A percentile compares a stretch with the other conserved stretches of the same genome.
These are phyloP conservation scores for Metschnikowia rubicola DNA, from an alignment of 805 yeast genomes.

Conservation along the genomic window DNA sequence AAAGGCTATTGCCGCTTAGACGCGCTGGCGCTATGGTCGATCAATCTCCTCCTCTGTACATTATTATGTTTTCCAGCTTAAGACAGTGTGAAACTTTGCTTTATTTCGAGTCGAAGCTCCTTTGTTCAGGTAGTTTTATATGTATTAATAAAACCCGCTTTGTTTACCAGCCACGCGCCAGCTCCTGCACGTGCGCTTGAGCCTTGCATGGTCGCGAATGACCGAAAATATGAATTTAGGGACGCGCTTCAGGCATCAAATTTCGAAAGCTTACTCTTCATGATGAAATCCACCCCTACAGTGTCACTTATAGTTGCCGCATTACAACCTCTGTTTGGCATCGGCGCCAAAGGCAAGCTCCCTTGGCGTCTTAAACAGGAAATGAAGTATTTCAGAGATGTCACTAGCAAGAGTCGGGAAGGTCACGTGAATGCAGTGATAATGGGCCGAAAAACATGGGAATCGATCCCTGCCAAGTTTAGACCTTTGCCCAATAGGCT, in stretches of 20 bases:
- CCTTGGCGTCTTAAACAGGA: conserved; percentile 89
- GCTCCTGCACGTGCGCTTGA: conserved; percentile 6
- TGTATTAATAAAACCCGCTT: conserved; percentile 9
- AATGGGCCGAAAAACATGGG: conserved; percentile 98
- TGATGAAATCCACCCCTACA: conserved; percentile 13
- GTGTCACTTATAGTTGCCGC: conserved; percentile 77
- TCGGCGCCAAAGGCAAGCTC: conserved; percentile 73
- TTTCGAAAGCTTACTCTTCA: no score
- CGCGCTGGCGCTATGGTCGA: conserved; percentile 1
- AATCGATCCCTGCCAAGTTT: conserved; percentile 80
- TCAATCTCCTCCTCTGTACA: conserved; percentile 11
- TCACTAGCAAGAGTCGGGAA: conserved; percentile 49
- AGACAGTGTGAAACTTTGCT: conserved; percentile 7
- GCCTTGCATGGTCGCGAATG: neutral
- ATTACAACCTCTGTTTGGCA: conserved; percentile 72
- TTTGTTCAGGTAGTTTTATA: conserved; percentile 1
- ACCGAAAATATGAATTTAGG: neutral
- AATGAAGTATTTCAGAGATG: conserved; percentile 77
- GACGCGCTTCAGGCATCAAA: no score
- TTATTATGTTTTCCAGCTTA: conserved; percentile 6
- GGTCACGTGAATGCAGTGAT: conserved; percentile 67
- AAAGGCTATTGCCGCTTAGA: conserved; percentile 9
- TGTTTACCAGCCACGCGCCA: conserved; percentile 2
- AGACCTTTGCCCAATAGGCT: conserved; percentile 75
- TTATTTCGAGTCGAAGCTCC: conserved; percentile 2